Percentiles rank a stretch among this genome's conserved stretches.
Conservation (phyloP, 2,329 filamentous ascomycete species). For the Venturia pyrina region DNA sequence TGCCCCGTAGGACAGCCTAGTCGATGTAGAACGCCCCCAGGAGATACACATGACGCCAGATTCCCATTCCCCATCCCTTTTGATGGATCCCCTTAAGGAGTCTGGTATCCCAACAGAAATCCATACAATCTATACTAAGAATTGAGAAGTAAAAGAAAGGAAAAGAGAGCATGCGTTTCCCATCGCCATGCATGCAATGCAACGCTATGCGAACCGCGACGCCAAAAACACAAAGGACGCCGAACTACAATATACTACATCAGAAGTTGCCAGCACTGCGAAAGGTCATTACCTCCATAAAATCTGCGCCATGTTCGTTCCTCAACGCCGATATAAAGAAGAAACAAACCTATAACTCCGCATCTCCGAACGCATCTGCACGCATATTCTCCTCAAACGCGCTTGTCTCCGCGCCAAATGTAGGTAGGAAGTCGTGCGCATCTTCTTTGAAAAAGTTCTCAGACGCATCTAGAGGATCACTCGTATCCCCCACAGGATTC, state of each 20-base stretch:
- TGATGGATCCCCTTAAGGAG: not conserved
- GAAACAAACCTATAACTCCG: not conserved
- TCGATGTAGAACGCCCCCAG: not conserved
- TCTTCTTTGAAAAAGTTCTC: conserved; percentile 1
- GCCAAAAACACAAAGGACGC: not conserved
- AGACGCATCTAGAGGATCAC: not conserved
- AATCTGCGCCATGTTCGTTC: not conserved
- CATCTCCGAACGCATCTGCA: not conserved
- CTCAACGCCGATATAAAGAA: not conserved
- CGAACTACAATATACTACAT: not conserved
- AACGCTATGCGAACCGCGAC: not conserved
- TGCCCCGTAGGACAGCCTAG: not conserved
- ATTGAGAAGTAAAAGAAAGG: not conserved
- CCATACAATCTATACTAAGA: not conserved
- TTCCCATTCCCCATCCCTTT: not conserved
- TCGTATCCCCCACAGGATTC: not conserved
- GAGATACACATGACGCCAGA: not conserved
- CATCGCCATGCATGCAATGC: not conserved
- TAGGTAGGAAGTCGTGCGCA: not conserved
- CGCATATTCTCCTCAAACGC: not conserved
- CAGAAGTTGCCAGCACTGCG: not conserved
- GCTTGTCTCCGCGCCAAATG: not conserved
- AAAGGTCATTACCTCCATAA: not conserved
- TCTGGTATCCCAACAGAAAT: not conserved
- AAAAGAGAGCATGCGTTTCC: not conserved